Base-by-base conservation (phyloP, 78 protist species). In the Protostelium mycophagum region DNA sequence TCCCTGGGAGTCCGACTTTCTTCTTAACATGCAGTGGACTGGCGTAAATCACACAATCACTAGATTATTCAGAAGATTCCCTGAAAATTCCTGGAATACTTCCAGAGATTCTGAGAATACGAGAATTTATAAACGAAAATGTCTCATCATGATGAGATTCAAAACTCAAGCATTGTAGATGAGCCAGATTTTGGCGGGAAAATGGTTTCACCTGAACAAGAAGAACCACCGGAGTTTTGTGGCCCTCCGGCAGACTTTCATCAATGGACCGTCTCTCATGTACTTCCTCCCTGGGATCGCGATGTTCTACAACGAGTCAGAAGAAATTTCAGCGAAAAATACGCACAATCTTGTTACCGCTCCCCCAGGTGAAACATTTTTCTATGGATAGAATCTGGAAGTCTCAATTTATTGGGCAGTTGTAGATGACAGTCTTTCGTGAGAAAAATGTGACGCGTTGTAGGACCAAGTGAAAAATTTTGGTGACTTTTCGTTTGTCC, bases 201-300 rank as follows among this genome's bases (percentile, higher is more conserved):
- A n/a, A n/a, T n/a, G n/a, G n/a, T n/a, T n/a, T 51, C 73, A 51
- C 73, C 16, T 51, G 37, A 92, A 92, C 34, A 92, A 89, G 35
- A 89, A 89, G 37, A 92, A 89, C 92, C 91, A 92, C 38, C 94
- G 36, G 9, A 84, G 85, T 86, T 92, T 92, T 36, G 36, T 83
- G 16, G 38, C 91, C n/a, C 88, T 92, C 37, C 94, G 86, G 38
- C 94, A 92, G 25, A 92, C 94, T 38, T 92, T 92, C 91, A 89
- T 84, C 88, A 92, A 28, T 0, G 73, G 36, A 34, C 94, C 94
- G 31, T 92, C 94, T 63, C 94, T 88, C 9, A 92, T 51, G 73
- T 51, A 51, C 73, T 51, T 51, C 16, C 73, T 51, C 73, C 73
- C 73, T 5, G 73, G 73, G 5, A 51, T 16, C 5, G 73, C 5